Base-by-base conservation (phyloP, 2,329 filamentous ascomycete genomes). In the Septoria petroselini region DNA sequence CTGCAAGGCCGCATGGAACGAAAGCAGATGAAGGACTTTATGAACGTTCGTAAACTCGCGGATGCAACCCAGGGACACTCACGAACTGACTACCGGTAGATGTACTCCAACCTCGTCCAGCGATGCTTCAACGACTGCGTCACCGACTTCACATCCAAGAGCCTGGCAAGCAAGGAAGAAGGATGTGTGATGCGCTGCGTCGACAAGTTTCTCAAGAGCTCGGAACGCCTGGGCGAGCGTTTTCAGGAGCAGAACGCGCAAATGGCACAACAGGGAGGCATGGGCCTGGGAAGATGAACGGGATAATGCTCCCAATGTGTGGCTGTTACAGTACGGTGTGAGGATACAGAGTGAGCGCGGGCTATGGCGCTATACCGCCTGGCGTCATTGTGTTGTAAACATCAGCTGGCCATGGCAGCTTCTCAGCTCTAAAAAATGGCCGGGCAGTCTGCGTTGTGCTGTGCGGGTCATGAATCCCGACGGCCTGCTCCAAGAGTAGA, bases 21-120 rank as follows among this genome's bases (percentile, higher is more conserved):
- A 76, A 94, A 93, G 75, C 93, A 98, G 76, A 88, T 98, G 80
- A 95, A 95, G 77, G 91, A 97, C 70, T 97, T 98, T 70, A 95
- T 97, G 85, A 87, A 83, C 65, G 93, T 97, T 80, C 63, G 88
- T 78, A 49, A 30, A 49, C 53, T 39, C 17, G 11, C 44, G 15
- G 12, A 18, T 4, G 11, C 3, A 27, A 15, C 3, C 23, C 40
- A 9, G 15, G 11, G 11, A n/a, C 17, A 14, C 19, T 12, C 33
- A 33, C 14, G 35, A n/a, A 30, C 42, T 37, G 19, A 48, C 41
- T 31, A 7, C 25, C 33, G 23, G 25, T 42, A 85, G 82, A 84
- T 83, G 76, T 85, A 85, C 71, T 83, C 81, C 65, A 84, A 82
- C 73, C 79, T 88, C 48, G 86, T 90, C 64, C 85, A 89, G 71